phyloP scores from a whole-genome alignment of 2,329 filamentous ascomycete species.

The Paraphoma chrysanthemicola region DNA sequence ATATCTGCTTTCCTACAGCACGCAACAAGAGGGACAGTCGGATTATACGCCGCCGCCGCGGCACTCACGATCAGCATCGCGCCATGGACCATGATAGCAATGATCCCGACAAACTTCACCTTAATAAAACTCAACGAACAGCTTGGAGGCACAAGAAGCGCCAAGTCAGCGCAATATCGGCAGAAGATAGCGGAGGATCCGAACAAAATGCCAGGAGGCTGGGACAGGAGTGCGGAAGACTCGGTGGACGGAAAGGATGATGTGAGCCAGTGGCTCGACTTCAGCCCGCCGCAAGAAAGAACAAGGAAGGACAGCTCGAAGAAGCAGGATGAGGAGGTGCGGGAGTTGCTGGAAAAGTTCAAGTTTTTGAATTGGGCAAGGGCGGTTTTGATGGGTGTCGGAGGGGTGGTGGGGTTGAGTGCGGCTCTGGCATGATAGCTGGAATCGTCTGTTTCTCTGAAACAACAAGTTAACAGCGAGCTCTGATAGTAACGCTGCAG shows the following conservation, averaged over 20 bases:
- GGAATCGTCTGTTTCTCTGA: background rate
- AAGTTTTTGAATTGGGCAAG: constrained; percentile 28
- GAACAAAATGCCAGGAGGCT: constrained; percentile 1
- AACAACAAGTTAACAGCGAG: too few species aligned
- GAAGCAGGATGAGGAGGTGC: constrained; percentile 26
- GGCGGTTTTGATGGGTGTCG: constrained; percentile 30
- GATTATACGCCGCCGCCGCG: constrained; percentile 21
- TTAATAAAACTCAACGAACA: constrained; percentile 34
- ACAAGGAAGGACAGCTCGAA: constrained; percentile 17
- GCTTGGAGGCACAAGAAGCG: constrained; percentile 21
- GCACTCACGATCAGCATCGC: constrained; percentile 27
- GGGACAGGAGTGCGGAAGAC: constrained; percentile 24
- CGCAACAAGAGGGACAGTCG: constrained; percentile 8
- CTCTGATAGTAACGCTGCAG: too few species aligned
- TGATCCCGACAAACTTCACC: constrained; percentile 30
- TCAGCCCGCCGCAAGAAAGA: constrained; percentile 29
- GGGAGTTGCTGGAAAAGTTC: constrained; percentile 28
- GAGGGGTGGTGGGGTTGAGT: constrained; percentile 33
- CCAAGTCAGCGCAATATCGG: constrained; percentile 5
- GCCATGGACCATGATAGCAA: constrained; percentile 19
- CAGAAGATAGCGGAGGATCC: background rate
- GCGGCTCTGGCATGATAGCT: constrained; percentile 15
- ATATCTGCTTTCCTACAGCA: background rate
- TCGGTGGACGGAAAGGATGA: constrained; percentile 27
- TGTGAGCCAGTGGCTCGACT: constrained; percentile 35